Percentiles rank a stretch among this genome's conserved stretches.
Evolutionary conservation across 352 stramenopile species (phyloP).

Genomic region (Phytopythium litorale): DNA sequence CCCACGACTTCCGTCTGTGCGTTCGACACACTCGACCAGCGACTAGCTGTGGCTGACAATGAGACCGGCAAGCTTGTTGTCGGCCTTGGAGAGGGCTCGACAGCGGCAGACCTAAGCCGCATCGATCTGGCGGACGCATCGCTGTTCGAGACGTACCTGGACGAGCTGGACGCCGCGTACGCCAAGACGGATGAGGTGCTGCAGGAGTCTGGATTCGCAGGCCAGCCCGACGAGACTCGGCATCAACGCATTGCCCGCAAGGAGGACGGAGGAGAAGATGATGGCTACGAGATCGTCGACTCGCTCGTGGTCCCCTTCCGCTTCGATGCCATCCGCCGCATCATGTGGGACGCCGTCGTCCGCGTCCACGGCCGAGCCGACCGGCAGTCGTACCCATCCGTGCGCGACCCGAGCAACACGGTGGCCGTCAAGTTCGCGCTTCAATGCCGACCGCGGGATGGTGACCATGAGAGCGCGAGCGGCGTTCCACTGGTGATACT

Average conservation of each 20-base stretch:
- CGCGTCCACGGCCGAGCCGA: constrained; percentile 1
- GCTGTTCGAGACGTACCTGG: constrained; percentile 25
- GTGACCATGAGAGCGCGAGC: background rate
- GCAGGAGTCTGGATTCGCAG: background rate
- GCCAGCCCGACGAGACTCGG: background rate
- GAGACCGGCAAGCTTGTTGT: background rate
- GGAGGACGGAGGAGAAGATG: background rate
- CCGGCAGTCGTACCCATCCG: constrained; percentile 3
- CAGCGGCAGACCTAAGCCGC: background rate
- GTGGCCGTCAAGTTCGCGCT: constrained; percentile 27
- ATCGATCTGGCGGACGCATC: constrained; percentile 12
- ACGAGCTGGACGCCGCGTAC: constrained; percentile 23
- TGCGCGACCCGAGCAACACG: constrained; percentile 22
- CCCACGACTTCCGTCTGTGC: background rate
- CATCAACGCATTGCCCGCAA: constrained; percentile 2
- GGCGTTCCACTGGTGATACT: constrained; percentile 11
- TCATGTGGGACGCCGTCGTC: constrained; percentile 6
- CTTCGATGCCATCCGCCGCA: background rate
- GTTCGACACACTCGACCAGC: background rate
- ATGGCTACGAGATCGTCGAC: constrained; percentile 7
- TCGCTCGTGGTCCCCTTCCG: constrained; percentile 6
- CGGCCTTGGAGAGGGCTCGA: background rate
- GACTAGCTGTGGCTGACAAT: background rate
- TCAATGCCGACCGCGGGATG: constrained; percentile 8
- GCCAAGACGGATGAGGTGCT: constrained; percentile 21